Evolutionary conservation across 768 basidiomycete species (phyloP), one percentile per base, ranked within the genome.

Genomic region (Naganishia antarctica): DNA sequence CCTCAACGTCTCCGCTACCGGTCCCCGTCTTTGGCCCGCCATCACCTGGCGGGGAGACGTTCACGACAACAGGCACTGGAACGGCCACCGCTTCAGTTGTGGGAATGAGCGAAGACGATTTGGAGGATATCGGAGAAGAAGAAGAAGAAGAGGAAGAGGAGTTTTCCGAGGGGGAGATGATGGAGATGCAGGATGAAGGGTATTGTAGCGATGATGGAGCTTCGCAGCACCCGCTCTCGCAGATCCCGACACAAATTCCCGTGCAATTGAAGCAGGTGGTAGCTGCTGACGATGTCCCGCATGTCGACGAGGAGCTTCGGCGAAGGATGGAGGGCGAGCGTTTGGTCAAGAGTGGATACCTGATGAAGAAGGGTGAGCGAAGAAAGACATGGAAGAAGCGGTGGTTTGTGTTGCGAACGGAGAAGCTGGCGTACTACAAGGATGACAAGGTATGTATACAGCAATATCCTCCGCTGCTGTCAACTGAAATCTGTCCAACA

Each of bases 351-450:
- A 84, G 88, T 25, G 96, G 94, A 0, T 98, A 96, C 80, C 80
- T 98, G 58, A 89, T 87, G 85, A 99, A 99, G 84, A 98, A 98
- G 82, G 94, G 94, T 70, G 91, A 96, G 78, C 84, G 91, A 64
- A 81, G 96, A 78, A 97, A 94, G 92, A 91, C 89, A 1, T 99
- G 96, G 96, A 97, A 98, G 83, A 93, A 92, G 79, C 84, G 93
- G 23, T 98, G 94, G 94, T 98, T 98, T 71, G 96, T 99, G 1
- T 80, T 99, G 64, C 85, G 94, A 18, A 85, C 90, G 0, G 88
- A 88, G 2, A 91, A 96, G 77, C 80, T 99, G 53, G 91, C 91
- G 3, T 97, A 94, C 79, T 98, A 98, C 84, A 97, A 98, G 81
- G 91, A 84, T 50, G 86, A 88, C 32, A 88, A 89, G 70, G 80